A percentile compares a stretch with the other conserved stretches of the same genome.
Conservation (phyloP, 257 asterid species). For the Lithospermum erythrorhizon region DNA sequence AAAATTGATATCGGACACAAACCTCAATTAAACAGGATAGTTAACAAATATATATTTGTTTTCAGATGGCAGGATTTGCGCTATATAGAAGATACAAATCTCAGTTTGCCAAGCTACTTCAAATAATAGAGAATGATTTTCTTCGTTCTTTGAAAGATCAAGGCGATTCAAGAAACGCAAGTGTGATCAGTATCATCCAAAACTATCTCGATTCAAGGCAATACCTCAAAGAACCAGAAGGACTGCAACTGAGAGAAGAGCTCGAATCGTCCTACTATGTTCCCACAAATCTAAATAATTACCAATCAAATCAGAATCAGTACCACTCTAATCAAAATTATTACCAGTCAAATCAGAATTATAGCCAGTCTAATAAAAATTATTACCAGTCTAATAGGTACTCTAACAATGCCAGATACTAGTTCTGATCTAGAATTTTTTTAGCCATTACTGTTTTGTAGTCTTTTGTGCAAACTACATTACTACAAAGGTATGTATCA, state of each 20-base stretch:
- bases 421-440: background rate
- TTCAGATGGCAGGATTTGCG: slow-evolving; percentile 72
- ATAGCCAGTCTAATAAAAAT: background rate
- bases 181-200: slow-evolving; percentile 25
- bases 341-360: background rate
- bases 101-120: slow-evolving; percentile 59
- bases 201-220: slow-evolving; percentile 48
- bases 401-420: background rate
- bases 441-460: background rate
- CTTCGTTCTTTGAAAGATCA: slow-evolving; percentile 32
- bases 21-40: background rate
- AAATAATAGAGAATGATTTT: slow-evolving; percentile 38
- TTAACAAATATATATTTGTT: slow-evolving; percentile 12
- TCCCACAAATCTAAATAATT: background rate
- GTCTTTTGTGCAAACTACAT: too few species aligned
- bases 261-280: slow-evolving; percentile 26
- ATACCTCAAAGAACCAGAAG: slow-evolving; percentile 56
- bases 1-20: background rate
- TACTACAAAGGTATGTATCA: too few species aligned
- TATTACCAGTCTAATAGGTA: background rate
- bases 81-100: slow-evolving; percentile 39
- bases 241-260: slow-evolving; percentile 31
- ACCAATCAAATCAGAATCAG: background rate
- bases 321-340: background rate
- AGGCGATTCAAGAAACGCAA: slow-evolving; percentile 34